Percentiles rank a stretch among this genome's conserved stretches.
Conservation (phyloP, 805 yeast species). For the Hanseniaspora pseudoguilliermondii region DNA sequence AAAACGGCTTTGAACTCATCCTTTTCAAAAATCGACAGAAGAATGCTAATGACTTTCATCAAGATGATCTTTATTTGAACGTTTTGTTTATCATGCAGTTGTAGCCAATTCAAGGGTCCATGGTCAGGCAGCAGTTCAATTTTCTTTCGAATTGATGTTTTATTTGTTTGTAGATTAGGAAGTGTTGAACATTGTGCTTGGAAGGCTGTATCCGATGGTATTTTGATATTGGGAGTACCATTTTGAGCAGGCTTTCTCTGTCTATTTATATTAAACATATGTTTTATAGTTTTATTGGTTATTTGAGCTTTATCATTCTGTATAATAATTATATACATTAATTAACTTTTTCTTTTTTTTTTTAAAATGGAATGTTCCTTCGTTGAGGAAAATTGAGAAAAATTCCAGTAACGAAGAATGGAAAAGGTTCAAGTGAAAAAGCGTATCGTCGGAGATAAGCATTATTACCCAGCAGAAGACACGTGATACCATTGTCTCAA, state of each 20-base stretch:
- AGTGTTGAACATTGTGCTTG: conserved; percentile 15
- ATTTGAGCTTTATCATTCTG: not conserved
- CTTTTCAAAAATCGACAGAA: not conserved
- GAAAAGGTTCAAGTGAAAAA: too few species aligned
- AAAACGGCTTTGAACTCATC: not conserved
- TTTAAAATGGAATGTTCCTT: too few species aligned
- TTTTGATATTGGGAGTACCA: not conserved
- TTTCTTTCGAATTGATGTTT: conserved; percentile 15
- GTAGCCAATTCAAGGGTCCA: conserved; percentile 26
- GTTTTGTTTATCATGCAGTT: conserved; percentile 16
- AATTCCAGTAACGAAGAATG: too few species aligned
- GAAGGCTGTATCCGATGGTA: too few species aligned
- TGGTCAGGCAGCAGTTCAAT: conserved; percentile 29
- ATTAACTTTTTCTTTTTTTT: too few species aligned
- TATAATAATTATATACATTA: too few species aligned
- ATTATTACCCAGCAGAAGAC: too few species aligned
- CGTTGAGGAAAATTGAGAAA: too few species aligned
- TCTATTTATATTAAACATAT: not conserved
- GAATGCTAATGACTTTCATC: conserved; percentile 14
- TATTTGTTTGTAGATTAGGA: not conserved
- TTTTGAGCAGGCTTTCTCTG: not conserved
- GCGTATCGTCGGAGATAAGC: too few species aligned
- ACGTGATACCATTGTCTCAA: too few species aligned
- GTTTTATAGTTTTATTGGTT: not conserved
- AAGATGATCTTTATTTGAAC: conserved; percentile 16